phyloP scores from a whole-genome alignment of 1,284 basidiomycete species.

The Ganoderma multipileum region DNA sequence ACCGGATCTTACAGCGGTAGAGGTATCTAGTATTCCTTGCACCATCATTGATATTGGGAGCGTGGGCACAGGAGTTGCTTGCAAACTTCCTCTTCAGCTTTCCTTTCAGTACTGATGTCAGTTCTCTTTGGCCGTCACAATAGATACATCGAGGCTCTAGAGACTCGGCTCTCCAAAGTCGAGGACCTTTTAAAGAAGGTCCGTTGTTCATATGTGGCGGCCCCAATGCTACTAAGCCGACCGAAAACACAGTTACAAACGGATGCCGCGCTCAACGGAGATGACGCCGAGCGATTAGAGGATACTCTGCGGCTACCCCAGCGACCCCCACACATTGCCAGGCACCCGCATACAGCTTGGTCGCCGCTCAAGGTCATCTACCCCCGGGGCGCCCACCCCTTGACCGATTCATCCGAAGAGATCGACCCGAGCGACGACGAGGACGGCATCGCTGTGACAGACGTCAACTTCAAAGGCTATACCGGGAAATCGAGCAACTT shows the following conservation, averaged over 20 bases:
- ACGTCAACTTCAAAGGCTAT: slow-evolving; percentile 54
- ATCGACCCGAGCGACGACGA: slow-evolving; percentile 45
- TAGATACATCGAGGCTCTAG: slow-evolving; percentile 2
- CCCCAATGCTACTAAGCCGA: not conserved
- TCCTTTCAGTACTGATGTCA: not conserved
- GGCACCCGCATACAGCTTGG: not conserved
- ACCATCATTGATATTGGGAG: no score
- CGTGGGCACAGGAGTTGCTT: no score
- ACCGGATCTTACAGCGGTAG: no score
- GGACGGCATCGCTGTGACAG: slow-evolving; percentile 41
- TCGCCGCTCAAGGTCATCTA: not conserved
- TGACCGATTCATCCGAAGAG: slow-evolving; percentile 30
- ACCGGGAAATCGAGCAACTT: slow-evolving; percentile 78
- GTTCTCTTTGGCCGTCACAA: not conserved
- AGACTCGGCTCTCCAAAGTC: not conserved
- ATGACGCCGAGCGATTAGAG: not conserved
- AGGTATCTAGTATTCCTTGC: no score
- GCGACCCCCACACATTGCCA: not conserved
- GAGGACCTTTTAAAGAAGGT: slow-evolving; percentile 3
- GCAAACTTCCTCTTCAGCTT: no score
- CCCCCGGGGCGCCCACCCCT: not conserved
- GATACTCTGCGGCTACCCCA: not conserved
- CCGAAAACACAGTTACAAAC: not conserved
- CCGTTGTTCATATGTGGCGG: not conserved
- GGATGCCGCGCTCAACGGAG: not conserved